Conservation (phyloP, 306 rosid genomes). For the Acacia acuminata region DNA sequence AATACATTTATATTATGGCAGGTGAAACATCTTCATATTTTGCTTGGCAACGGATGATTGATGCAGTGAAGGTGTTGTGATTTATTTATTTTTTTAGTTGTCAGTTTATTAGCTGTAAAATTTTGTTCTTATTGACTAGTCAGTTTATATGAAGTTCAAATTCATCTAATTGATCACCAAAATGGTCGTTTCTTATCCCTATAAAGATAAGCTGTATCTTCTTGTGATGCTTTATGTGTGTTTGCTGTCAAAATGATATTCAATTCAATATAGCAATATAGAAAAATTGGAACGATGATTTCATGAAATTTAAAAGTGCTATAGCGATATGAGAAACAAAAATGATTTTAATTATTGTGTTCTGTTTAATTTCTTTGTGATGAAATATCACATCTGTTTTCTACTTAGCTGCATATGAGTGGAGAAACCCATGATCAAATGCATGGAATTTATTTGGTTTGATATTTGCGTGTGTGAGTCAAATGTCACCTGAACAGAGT, state of each 20-base stretch:
- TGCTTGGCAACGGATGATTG: slow-evolving; percentile 73
- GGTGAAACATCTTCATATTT: slow-evolving; percentile 49
- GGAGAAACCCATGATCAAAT: not conserved
- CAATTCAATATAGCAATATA: slow-evolving; percentile 11
- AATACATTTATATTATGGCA: slow-evolving; percentile 40
- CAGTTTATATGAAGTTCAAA: not conserved
- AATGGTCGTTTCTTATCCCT: slow-evolving; percentile 21
- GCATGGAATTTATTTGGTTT: not conserved
- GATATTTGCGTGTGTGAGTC: not conserved
- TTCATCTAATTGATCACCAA: not conserved
- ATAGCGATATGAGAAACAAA: not conserved
- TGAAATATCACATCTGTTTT: not conserved
- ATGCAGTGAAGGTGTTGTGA: slow-evolving; percentile 65
- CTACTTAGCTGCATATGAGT: too few relatives aligned
- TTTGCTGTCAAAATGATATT: not conserved
- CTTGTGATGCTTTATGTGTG: not conserved
- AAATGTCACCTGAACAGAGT: not conserved
- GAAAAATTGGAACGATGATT: not conserved
- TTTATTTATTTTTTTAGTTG: slow-evolving; percentile 26
- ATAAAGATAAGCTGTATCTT: not conserved
- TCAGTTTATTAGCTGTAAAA: not conserved
- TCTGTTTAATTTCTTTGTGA: too few relatives aligned
- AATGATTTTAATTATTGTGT: not conserved
- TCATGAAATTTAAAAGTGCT: not conserved
- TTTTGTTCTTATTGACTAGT: slow-evolving; percentile 12